Conservation (phyloP, 305 asterid genomes). For the Lippia alba region DNA sequence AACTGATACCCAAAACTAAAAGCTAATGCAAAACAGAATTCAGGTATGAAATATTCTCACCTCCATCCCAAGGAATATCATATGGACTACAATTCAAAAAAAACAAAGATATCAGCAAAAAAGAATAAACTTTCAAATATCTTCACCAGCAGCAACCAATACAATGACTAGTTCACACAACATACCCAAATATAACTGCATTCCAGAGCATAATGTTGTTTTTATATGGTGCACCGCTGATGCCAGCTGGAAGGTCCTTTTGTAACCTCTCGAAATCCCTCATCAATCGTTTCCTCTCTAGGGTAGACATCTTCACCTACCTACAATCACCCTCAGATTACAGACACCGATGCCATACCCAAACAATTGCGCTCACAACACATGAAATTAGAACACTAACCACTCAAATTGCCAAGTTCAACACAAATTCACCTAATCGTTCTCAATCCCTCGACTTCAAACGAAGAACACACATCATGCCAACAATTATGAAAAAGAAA, state of each 20-base stretch:
- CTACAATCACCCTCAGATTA: conserved; percentile 31
- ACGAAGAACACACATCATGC: not conserved
- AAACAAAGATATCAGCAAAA: conserved; percentile 27
- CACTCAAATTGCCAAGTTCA: not conserved
- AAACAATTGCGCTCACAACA: not conserved
- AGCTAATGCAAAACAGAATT: conserved; percentile 10
- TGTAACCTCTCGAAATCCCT: conserved; percentile 88
- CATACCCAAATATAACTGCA: conserved; percentile 87
- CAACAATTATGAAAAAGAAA: not conserved
- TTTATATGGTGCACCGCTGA: conserved; percentile 83
- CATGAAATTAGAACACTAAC: not conserved
- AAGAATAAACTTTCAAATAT: not conserved
- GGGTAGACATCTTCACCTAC: conserved; percentile 73
- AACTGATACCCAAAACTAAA: not conserved
- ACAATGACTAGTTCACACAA: conserved; percentile 8
- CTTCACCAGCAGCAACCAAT: conserved; percentile 19
- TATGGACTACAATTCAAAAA: conserved; percentile 62
- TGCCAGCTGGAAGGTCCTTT: conserved; percentile 92
- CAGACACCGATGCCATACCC: not conserved
- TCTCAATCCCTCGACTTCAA: conserved; percentile 5
- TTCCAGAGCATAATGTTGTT: conserved; percentile 92
- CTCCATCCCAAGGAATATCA: conserved; percentile 94
- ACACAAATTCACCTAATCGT: not conserved
- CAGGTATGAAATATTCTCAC: conserved; percentile 42
- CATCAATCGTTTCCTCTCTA: conserved; percentile 85